Evolutionary conservation across 495 filamentous ascomycete genomes (phyloP), one percentile per base, ranked within the genome.

Genomic region (Cercophora sp.): DNA sequence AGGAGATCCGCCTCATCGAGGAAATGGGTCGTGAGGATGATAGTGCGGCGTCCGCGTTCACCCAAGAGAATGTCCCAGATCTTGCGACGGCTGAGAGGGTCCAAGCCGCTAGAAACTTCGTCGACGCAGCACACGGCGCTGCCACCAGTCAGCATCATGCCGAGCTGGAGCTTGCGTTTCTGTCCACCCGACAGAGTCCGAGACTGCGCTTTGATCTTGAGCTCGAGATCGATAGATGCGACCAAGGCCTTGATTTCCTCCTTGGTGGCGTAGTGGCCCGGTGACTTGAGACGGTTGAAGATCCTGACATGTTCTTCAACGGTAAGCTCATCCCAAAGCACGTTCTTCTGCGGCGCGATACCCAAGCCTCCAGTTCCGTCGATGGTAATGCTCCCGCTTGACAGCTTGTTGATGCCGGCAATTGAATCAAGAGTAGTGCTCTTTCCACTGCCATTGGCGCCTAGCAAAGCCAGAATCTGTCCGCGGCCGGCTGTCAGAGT

Each of bases 121-220:
- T 96, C 90, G 6, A 96, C 85, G 65, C 88, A 91, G 66, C 90
- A 96, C 5, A 96, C 82, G 13, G 77, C 80, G 53, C 84, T 88
- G 15, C 88, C 90, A 32, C 90, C 90, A 20, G 87, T 90, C 47
- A 96, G 81, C 88, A 93, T 94, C 81, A 92, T 90, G n/a, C 85
- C 85, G 8, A 96, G 78, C 62, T 96, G 90, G n/a, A 92, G 71
- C 66, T 94, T 94, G 19, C 90, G 77, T 66, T 92, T 94, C 67
- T 96, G 90, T 1, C 90, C 90, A 5, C 90, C 89, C 2, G 88
- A 93, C 4, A 95, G 73, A 1, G 86, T 87, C 49, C 77, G 78
- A 0, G 87, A 76, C 55, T 72, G 69, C 0, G 88, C 83, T 35
- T 81, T 79, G 19, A 78, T 61, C 68, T 95, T 96, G 8, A 76